Percentiles rank a stretch among this genome's conserved stretches.
Conservation (phyloP, 257 asterid genomes). For the Solanum habrochaites region DNA sequence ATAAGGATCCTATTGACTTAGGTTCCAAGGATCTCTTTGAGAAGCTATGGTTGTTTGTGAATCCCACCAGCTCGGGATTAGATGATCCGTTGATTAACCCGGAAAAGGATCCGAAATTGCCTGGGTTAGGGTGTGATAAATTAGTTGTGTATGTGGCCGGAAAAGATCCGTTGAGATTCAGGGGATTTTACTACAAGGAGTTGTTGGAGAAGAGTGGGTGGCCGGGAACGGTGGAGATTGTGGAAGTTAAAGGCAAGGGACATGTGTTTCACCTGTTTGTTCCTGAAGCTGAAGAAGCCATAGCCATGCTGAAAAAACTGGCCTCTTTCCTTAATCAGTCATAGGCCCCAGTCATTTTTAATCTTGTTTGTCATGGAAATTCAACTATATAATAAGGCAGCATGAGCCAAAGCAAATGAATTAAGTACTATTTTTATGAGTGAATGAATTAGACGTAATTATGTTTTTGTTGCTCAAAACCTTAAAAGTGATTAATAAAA, state of each 20-base stretch:
- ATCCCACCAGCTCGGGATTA: slow-evolving; percentile 36
- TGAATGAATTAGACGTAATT: no score
- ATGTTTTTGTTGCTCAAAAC: no score
- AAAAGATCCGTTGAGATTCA: slow-evolving; percentile 19
- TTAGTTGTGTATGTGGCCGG: slow-evolving; percentile 38
- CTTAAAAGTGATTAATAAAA: no score
- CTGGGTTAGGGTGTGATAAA: slow-evolving; percentile 21
- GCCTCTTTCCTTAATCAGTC: slow-evolving; percentile 27
- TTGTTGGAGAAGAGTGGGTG: slow-evolving; percentile 27
- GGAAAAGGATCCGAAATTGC: slow-evolving; percentile 19
- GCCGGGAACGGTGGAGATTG: slow-evolving; percentile 34
- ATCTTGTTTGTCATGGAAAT: not conserved
- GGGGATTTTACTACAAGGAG: slow-evolving; percentile 37
- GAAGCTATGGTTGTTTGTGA: slow-evolving; percentile 24
- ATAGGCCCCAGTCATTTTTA: not conserved
- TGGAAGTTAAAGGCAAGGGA: slow-evolving; percentile 32
- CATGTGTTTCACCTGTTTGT: slow-evolving; percentile 34
- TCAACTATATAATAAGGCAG: not conserved
- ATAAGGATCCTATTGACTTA: slow-evolving; percentile 28
- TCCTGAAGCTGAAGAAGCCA: slow-evolving; percentile 13
- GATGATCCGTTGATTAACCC: slow-evolving; percentile 51
- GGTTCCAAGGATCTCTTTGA: not conserved
- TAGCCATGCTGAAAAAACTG: slow-evolving; percentile 22
- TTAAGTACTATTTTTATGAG: not conserved
- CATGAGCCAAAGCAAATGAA: not conserved